Percentiles rank a stretch among this genome's conserved stretches.
Evolutionary conservation across 2,329 filamentous ascomycete species (phyloP).

Genomic region (Arthrinium puccinioides): DNA sequence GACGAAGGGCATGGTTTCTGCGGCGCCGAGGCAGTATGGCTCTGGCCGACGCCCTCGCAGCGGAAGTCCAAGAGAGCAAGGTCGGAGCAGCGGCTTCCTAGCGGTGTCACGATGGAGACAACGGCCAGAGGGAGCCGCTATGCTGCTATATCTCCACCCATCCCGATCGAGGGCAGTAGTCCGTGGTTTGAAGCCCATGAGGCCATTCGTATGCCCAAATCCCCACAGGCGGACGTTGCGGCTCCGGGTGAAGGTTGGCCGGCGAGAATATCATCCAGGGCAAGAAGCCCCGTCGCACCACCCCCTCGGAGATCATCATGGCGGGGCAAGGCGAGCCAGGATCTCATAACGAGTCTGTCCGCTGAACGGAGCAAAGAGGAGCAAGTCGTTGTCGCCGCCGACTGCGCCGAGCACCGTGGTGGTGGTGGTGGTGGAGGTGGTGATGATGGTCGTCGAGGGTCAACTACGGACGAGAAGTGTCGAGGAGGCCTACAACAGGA

Average conservation of each 20-base stretch:
- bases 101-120: slow-evolving; percentile 1
- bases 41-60: slow-evolving; percentile 13
- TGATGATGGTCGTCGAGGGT: too few relatives aligned
- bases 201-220: not conserved
- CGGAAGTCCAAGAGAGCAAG: slow-evolving; percentile 12
- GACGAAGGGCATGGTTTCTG: slow-evolving; percentile 10
- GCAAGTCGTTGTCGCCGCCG: too few relatives aligned
- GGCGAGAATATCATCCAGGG: not conserved
- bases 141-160: slow-evolving; percentile 2
- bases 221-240: not conserved
- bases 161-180: slow-evolving; percentile 1
- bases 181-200: slow-evolving; percentile 3
- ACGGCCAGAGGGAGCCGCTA: slow-evolving; percentile 3
- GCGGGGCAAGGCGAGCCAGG: too few relatives aligned
- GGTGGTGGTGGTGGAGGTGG: too few relatives aligned
- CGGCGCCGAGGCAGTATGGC: slow-evolving; percentile 3
- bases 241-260: not conserved
- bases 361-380: too few relatives aligned
- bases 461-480: too few relatives aligned
- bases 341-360: too few relatives aligned
- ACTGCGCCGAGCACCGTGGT: too few relatives aligned
- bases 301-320: slow-evolving; percentile 1
- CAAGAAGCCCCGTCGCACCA: not conserved
- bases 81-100: slow-evolving; percentile 2
- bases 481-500: too few relatives aligned